Base-by-base conservation (phyloP, 192 early-diverging fungal genomes). In the Cladochytrium replicatum region DNA sequence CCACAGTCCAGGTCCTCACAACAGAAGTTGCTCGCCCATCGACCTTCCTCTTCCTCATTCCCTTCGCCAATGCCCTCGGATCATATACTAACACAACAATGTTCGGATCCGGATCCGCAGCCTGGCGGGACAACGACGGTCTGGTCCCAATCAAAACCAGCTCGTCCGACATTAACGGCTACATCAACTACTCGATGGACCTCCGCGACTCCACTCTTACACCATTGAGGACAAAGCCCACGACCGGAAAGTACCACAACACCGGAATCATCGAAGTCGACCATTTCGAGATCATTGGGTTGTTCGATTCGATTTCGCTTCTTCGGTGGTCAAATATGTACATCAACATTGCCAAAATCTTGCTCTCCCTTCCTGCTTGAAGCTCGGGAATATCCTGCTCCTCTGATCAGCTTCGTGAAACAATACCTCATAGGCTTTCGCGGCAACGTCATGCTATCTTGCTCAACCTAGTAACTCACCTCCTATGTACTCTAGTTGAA, bases 121-220 rank as follows among this genome's bases (percentile, higher is more conserved):
- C 41, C 37, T 58, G 56, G 56, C 48, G 49, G 30, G 9, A 21
- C 28, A 58, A 43, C 49, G 56, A 60, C 44, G 58, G 50, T n/a
- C 23, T 60, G 5, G 58, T 60, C 13, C 5, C 32, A 13, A 23
- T 60, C 7, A 45, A 44, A 6, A 26, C 58, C 0, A 17, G 31
- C 19, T 40, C 34, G 11, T 49, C 50, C 11, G 52, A 55, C 15
- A 0, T 11, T 11, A 19, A 21, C 22, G 58, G 58, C 3, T 60
- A 46, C 37, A 34, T 7, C 30, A 23, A 23, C 11, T 60, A 55
- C 51, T 9, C 7, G 6, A 22, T 60, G 41, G 30, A 52, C n/a
- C n/a, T n/a, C n/a, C n/a, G n/a, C n/a, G n/a, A n/a, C n/a, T n/a
- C n/a, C n/a, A n/a, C n/a, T n/a, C n/a, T n/a, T n/a, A n/a, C n/a